Evolutionary conservation across 345 rosid species (phyloP).

Genomic region (Cardamine resedifolia): DNA sequence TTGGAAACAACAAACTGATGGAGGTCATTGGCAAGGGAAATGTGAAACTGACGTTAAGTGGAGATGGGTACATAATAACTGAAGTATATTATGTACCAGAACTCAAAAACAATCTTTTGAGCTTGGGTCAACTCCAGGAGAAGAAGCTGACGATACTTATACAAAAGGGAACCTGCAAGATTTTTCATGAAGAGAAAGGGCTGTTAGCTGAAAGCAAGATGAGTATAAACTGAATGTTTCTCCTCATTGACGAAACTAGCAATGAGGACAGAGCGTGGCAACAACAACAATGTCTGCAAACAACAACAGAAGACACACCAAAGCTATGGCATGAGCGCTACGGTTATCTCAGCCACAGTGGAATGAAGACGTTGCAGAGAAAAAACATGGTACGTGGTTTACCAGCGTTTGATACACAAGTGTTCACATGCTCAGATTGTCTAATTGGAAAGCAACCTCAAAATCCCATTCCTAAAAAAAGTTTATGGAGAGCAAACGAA

Average conservation of each 20-base stretch:
- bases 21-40: too few species aligned
- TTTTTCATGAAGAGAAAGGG: not conserved
- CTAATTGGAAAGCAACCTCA: not conserved
- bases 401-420: fast-evolving
- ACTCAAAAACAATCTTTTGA: too few species aligned
- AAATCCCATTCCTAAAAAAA: too few species aligned
- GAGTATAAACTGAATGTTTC: not conserved
- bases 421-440: not conserved
- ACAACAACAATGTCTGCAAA: not conserved
- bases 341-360: fast-evolving
- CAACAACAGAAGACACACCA: too few species aligned
- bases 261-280: fast-evolving
- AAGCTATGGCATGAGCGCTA: not conserved
- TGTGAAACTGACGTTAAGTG: too few species aligned
- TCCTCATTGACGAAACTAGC: not conserved
- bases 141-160: not conserved
- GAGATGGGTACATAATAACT: too few species aligned
- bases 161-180: too few species aligned
- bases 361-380: not conserved
- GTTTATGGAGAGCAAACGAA: too few species aligned
- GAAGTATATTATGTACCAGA: not conserved
- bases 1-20: too few species aligned
- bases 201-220: not conserved
- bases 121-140: not conserved
- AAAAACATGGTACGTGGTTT: not conserved